Percentiles rank a stretch among this genome's conserved stretches.
phyloP scores from a whole-genome alignment of 768 basidiomycete species.

The Tulasnella sp. region DNA sequence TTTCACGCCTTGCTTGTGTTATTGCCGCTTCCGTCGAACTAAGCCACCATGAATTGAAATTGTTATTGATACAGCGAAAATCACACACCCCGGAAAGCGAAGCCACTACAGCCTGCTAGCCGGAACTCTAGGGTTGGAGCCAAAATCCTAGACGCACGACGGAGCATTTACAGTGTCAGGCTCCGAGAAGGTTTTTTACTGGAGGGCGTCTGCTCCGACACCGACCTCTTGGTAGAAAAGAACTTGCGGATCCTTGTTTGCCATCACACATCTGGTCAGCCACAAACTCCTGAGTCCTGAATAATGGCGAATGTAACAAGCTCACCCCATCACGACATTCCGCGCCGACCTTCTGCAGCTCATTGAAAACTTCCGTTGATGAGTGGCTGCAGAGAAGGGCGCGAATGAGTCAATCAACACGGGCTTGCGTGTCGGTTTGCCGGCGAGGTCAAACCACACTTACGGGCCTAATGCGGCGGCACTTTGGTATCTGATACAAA shows the following conservation, averaged over 20 bases:
- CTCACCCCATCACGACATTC: conserved; percentile 14
- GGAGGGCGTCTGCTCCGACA: conserved; percentile 2
- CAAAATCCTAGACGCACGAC: neutral
- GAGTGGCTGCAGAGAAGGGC: neutral
- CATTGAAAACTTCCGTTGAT: neutral
- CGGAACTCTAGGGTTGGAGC: neutral
- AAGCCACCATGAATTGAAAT: neutral
- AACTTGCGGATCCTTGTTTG: neutral
- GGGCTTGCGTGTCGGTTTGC: neutral
- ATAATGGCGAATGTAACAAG: neutral
- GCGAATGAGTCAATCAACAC: neutral
- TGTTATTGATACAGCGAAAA: neutral
- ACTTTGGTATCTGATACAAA: neutral
- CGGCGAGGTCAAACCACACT: neutral
- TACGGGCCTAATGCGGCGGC: conserved; percentile 8
- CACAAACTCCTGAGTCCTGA: neutral
- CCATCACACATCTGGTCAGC: neutral
- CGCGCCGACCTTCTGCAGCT: conserved; percentile 6
- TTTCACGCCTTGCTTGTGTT: neutral
- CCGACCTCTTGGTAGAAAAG: neutral
- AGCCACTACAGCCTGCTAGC: neutral
- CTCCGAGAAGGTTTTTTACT: neutral
- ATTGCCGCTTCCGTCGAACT: neutral
- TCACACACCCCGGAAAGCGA: neutral
- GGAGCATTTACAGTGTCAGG: conserved; percentile 1